Percentiles rank a stretch among this genome's conserved stretches.
These are phyloP conservation scores for Cladophialophora bantiana DNA, from an alignment of 2,329 filamentous ascomycete species.

Conservation along the genomic window DNA sequence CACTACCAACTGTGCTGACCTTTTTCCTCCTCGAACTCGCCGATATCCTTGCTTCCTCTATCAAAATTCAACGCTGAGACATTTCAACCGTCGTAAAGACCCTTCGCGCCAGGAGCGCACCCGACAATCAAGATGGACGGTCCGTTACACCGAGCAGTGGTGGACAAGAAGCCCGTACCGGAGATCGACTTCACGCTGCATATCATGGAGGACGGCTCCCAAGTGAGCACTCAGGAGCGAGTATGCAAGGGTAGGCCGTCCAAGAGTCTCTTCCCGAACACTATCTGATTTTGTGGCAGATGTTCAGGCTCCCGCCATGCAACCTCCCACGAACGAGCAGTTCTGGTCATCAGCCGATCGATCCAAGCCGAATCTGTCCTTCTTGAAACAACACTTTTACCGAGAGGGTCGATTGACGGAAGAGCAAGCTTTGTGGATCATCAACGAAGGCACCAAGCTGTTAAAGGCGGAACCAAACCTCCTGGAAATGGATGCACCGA, in stretches of 20 bases:
- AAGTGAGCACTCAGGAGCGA: conserved; percentile 93
- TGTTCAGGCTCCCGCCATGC: conserved; percentile 95
- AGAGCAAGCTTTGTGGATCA: conserved; percentile 96
- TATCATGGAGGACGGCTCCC: conserved; percentile 95
- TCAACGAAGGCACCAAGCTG: conserved; percentile 84
- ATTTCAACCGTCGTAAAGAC: not conserved
- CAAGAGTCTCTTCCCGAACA: not conserved
- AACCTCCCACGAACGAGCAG: conserved; percentile 88
- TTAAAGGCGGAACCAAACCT: conserved; percentile 91
- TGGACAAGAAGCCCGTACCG: conserved; percentile 91
- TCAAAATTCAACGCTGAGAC: not conserved
- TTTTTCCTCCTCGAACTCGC: conserved; percentile 4
- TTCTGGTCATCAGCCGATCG: conserved; percentile 89
- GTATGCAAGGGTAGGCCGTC: conserved; percentile 88
- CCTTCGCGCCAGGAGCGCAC: conserved; percentile 37
- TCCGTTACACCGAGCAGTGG: conserved; percentile 81
- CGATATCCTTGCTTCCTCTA: conserved; percentile 1
- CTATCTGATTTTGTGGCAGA: conserved; percentile 62
- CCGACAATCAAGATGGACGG: conserved; percentile 48
- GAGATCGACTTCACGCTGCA: conserved; percentile 99
- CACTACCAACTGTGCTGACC: conserved; percentile 19
- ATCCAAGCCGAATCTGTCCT: conserved; percentile 87
- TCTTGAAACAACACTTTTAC: conserved; percentile 98
- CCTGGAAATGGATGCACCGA: conserved; percentile 98
- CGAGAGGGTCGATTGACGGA: conserved; percentile 95